Evolutionary conservation across 108 stramenopile genomes (phyloP).

Genomic region (Cyclotella baltica): DNA sequence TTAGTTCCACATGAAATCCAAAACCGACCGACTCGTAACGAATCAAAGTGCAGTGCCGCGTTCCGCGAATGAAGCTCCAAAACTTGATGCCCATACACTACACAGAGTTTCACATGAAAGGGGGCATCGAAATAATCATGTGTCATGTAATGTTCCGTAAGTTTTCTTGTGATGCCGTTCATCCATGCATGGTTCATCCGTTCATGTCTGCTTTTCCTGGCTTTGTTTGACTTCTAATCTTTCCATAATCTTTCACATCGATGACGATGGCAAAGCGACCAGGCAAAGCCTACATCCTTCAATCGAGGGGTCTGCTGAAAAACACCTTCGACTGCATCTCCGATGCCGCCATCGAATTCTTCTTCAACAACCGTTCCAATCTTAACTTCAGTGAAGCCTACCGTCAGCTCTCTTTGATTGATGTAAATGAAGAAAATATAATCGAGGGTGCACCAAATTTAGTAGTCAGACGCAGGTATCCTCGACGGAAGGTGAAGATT

Average conservation of each 20-base stretch:
- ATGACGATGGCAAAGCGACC: background rate
- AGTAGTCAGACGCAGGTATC: background rate
- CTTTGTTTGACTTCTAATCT: background rate
- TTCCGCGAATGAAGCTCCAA: too few relatives aligned
- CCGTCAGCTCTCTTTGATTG: background rate
- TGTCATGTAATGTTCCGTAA: background rate
- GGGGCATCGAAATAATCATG: background rate
- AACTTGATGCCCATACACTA: too few relatives aligned
- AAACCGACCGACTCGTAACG: too few relatives aligned
- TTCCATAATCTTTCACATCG: background rate
- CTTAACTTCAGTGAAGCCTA: constrained; percentile 18
- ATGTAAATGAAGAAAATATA: background rate
- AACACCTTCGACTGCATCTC: constrained; percentile 15
- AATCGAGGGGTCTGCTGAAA: constrained; percentile 18
- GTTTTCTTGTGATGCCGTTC: background rate
- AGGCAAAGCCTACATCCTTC: constrained; percentile 5
- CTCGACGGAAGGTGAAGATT: background rate
- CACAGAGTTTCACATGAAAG: too few relatives aligned
- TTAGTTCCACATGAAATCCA: too few relatives aligned
- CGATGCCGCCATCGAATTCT: constrained; percentile 4
- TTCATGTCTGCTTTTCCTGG: background rate
- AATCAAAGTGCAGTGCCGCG: too few relatives aligned
- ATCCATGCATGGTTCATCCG: background rate
- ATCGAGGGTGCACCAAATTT: background rate
- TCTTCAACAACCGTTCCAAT: background rate